A percentile compares a stretch with the other conserved stretches of the same genome.
Evolutionary conservation across 2,329 filamentous ascomycete genomes (phyloP).

Genomic region (Neonectria neomacrospora): DNA sequence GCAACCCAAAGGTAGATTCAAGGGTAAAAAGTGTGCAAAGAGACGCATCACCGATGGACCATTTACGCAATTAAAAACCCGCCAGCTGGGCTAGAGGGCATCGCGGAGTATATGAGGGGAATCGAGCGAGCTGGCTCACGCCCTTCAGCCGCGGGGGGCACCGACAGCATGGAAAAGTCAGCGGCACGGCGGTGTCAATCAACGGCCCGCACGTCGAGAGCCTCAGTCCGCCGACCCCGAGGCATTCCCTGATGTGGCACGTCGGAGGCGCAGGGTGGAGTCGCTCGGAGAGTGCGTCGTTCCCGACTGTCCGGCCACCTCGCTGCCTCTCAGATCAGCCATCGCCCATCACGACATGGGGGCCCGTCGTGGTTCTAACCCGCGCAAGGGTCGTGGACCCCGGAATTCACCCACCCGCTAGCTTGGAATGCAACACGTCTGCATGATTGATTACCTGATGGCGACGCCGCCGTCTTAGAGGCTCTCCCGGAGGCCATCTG

Average conservation of each 20-base stretch:
- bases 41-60: not conserved
- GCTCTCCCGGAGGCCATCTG: not conserved
- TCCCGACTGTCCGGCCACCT: slow-evolving; percentile 36
- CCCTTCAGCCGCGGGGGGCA: slow-evolving; percentile 2
- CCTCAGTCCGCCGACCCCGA: slow-evolving; percentile 9
- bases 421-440: not conserved
- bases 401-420: not conserved
- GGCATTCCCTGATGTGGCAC: slow-evolving; percentile 5
- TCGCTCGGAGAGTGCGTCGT: slow-evolving; percentile 33
- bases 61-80: not conserved
- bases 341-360: not conserved
- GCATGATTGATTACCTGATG: slow-evolving; percentile 10
- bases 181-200: slow-evolving; percentile 24
- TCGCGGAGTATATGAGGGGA: slow-evolving; percentile 18
- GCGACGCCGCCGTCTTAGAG: slow-evolving; percentile 10
- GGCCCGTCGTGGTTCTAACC: too few relatives aligned
- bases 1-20: not conserved
- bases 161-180: slow-evolving; percentile 10
- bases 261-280: slow-evolving; percentile 17
- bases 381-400: not conserved
- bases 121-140: not conserved
- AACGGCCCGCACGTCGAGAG: slow-evolving; percentile 25
- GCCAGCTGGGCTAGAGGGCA: slow-evolving; percentile 1
- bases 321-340: not conserved
- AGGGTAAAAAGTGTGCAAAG: not conserved